These are phyloP conservation scores for Russula earlei DNA, from an alignment of 768 basidiomycete species.

Conservation along the genomic window DNA sequence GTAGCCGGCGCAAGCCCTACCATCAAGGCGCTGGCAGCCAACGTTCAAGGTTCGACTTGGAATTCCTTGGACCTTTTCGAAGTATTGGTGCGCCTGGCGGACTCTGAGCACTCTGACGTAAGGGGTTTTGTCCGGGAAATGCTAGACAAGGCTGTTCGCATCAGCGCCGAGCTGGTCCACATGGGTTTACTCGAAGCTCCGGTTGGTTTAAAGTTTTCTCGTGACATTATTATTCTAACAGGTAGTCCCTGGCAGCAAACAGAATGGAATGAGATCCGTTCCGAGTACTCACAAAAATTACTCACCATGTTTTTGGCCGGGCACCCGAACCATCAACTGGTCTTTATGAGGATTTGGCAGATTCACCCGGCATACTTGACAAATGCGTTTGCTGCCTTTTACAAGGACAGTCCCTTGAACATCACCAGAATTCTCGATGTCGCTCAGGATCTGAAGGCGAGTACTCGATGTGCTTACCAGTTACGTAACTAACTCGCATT, in stretches of 20 bases:
- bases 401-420: constrained; percentile 85
- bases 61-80: constrained; percentile 89
- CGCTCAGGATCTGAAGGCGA: constrained; percentile 86
- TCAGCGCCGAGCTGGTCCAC: constrained; percentile 88
- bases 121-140: constrained; percentile 76
- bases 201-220: constrained; percentile 39
- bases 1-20: constrained; percentile 77
- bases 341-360: constrained; percentile 96
- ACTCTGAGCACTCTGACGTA: constrained; percentile 62
- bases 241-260: constrained; percentile 42
- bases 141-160: constrained; percentile 88
- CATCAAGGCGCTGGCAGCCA: constrained; percentile 85
- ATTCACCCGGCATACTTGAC: constrained; percentile 80
- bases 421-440: constrained; percentile 93
- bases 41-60: constrained; percentile 90
- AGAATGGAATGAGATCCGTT: constrained; percentile 79
- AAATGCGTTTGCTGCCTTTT: constrained; percentile 83
- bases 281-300: constrained; percentile 79
- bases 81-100: constrained; percentile 72
- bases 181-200: constrained; percentile 88
- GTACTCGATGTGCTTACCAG: constrained; percentile 18
- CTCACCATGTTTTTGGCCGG: constrained; percentile 86
- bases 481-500: not conserved
- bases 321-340: constrained; percentile 90
- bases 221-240: constrained; percentile 9